These are phyloP conservation scores for Stemphylium vesicarium DNA, from an alignment of 2,329 filamentous ascomycete species.

Conservation along the genomic window DNA sequence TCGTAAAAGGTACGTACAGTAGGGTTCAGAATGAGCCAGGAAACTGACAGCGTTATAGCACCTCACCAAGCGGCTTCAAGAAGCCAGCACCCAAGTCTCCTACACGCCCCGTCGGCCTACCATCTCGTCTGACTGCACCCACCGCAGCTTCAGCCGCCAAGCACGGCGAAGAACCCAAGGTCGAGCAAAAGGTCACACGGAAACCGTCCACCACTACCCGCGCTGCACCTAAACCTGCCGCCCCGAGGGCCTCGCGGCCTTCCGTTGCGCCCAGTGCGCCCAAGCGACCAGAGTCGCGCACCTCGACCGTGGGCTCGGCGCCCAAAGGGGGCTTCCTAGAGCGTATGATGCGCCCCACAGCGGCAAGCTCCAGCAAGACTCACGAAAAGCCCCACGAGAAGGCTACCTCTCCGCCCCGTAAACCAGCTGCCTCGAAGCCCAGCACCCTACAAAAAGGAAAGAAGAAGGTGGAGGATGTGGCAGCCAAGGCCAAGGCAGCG, in stretches of 20 bases:
- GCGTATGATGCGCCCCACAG: slow-evolving; percentile 82
- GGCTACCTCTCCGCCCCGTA: slow-evolving; percentile 46
- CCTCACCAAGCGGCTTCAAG: slow-evolving; percentile 41
- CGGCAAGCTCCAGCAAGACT: slow-evolving; percentile 70
- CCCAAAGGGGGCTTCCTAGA: slow-evolving; percentile 76
- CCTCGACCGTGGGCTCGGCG: slow-evolving; percentile 59
- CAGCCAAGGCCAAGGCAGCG: slow-evolving; percentile 43
- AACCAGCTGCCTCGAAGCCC: slow-evolving; percentile 32
- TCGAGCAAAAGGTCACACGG: slow-evolving; percentile 49
- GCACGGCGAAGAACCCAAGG: slow-evolving; percentile 51
- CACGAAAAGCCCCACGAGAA: slow-evolving; percentile 49
- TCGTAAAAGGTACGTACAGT: slow-evolving; percentile 20
- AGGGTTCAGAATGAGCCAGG: neutral
- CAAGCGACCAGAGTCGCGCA: slow-evolving; percentile 61
- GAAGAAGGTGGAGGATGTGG: slow-evolving; percentile 46
- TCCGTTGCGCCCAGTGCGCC: slow-evolving; percentile 44
- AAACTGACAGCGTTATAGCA: slow-evolving; percentile 18
- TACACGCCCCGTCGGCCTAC: slow-evolving; percentile 70
- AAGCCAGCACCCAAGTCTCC: slow-evolving; percentile 62
- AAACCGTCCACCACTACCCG: slow-evolving; percentile 49
- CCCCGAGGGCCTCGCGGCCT: slow-evolving; percentile 41
- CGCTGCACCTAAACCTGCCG: slow-evolving; percentile 36
- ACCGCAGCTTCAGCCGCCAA: slow-evolving; percentile 74
- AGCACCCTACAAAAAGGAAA: slow-evolving; percentile 42
- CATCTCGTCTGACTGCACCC: slow-evolving; percentile 71